Base-by-base conservation (phyloP, 768 basidiomycete genomes). In the Krasilnikovozyma curviuscula region DNA sequence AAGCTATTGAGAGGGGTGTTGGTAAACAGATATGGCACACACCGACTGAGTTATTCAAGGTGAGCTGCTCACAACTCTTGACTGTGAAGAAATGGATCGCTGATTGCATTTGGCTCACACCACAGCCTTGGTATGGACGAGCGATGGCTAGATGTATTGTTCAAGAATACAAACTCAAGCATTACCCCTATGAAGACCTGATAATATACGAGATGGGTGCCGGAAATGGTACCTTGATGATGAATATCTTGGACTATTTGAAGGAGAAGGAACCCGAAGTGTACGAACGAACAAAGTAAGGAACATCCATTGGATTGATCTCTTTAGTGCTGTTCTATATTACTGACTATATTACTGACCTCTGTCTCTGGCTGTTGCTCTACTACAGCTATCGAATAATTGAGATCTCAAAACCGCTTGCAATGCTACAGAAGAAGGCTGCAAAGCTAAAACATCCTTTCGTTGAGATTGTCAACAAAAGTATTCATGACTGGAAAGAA, bases 141-240 rank as follows among this genome's bases (percentile, higher is more conserved):
- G 81, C 88, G 34, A 76, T 97, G 44, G 84, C 81, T 9, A 77
- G 78, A 48, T 91, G 84, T 59, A 73, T 97, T 28, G 78, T 84
- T 19, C 78, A 82, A 1, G 82, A 89, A 56, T 95, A 98, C 65
- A 75, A 93, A 59, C 73, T 88, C 54, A 86, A 88, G 61, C 81
- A 86, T 61, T 97, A 84, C 64, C 91, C 91, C 1, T 91, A 95
- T 61, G 81, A 93, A 65, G 88, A 93, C 63, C 78, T 97, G 55
- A 75, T 83, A 54, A 78, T 98, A 44, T 97, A 95, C 69, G 93
- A 98, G 65, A 81, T 98, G 57, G 93, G 93, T 30, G 93, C 88
- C 2, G 93, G 93, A 34, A 98, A 98, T 59, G 93, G 93, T 12
- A 91, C 91, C 1, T 71, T 98, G 48, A 89, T 91, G 27, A 67